Evolutionary conservation across 2,329 filamentous ascomycete genomes (phyloP), one percentile per base, ranked within the genome.

Genomic region (Cryphonectria naterciae): DNA sequence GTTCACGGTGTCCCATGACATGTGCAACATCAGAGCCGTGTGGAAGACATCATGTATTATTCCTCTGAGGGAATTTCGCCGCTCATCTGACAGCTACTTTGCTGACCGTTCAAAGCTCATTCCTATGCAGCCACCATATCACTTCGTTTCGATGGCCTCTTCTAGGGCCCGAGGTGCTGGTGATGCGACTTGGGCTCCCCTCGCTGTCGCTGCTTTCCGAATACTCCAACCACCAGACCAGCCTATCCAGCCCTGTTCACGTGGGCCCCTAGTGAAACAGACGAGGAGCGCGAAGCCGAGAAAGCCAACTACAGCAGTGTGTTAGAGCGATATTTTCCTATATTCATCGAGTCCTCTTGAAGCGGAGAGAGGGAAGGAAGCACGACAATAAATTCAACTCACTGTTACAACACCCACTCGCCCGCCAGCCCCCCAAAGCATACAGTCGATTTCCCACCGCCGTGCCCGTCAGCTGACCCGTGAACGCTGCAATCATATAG

Each of bases 401-500:
- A 81, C 80, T 80, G 37, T 81, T 82, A 58, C 79, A 81, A 10
- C 79, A 80, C 0, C 84, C 83, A 68, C 85, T 87, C 72, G 80
- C 83, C 10, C 77, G 80, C 86, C 86, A 88, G 0, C 86, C 86
- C 1, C 86, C 85, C 41, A 81, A 11, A 25, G 75, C 75, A 61
- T 76, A 75, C 15, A 75, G 58, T 11, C 61, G 35, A 60, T 76
- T 76, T 22, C 75, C 73, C 10, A 75, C 74, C 22, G 75, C 74
- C 3, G 74, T 76, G 11, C 93, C 93, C 1, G 90, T 90, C 63
- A 96, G 75, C 81, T 96, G 93, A 0, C 93, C 93, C 39, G 87
- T 89, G 76, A 95, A 95, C 0, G 88, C 89, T 10, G 86, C 85
- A 0, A 94, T 85, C 93, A 95, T 96, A 76, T 94, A 96, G 1